Conservation (phyloP, 805 yeast genomes). For the Saccharomycopsis sp. region DNA sequence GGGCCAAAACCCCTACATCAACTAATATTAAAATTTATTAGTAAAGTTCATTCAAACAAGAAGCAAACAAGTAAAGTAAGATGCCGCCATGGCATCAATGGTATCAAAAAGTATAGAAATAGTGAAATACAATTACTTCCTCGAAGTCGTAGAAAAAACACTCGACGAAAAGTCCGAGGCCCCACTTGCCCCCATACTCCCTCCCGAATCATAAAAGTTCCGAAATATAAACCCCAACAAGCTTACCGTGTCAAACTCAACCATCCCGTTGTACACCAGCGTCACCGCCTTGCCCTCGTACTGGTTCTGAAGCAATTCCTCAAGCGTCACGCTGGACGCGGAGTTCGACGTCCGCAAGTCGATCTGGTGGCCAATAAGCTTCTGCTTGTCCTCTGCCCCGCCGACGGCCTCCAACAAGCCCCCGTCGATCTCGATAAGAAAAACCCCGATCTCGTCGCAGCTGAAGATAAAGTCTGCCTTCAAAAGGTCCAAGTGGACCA, state of each 20-base stretch:
- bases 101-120: too few relatives aligned
- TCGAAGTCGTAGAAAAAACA: neutral
- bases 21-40: too few relatives aligned
- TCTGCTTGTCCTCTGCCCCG: neutral
- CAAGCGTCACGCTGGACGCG: conserved; percentile 52
- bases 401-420: conserved; percentile 7
- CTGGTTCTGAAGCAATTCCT: conserved; percentile 65
- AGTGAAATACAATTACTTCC: too few relatives aligned
- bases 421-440: conserved; percentile 66
- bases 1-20: too few relatives aligned
- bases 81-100: too few relatives aligned
- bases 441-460: conserved; percentile 66
- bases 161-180: neutral
- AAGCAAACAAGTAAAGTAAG: too few relatives aligned
- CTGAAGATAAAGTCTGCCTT: conserved; percentile 69
- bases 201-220: conserved; percentile 54
- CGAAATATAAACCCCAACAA: conserved; percentile 63
- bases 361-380: neutral
- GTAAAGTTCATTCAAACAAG: too few relatives aligned
- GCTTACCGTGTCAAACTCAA: conserved; percentile 59
- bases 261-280: conserved; percentile 60
- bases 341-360: conserved; percentile 18
- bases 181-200: neutral
- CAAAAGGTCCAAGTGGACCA: conserved; percentile 42
- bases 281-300: conserved; percentile 55